These are phyloP conservation scores for Laetiporus sulphureus DNA, from an alignment of 1,284 basidiomycete genomes.

Conservation along the genomic window DNA sequence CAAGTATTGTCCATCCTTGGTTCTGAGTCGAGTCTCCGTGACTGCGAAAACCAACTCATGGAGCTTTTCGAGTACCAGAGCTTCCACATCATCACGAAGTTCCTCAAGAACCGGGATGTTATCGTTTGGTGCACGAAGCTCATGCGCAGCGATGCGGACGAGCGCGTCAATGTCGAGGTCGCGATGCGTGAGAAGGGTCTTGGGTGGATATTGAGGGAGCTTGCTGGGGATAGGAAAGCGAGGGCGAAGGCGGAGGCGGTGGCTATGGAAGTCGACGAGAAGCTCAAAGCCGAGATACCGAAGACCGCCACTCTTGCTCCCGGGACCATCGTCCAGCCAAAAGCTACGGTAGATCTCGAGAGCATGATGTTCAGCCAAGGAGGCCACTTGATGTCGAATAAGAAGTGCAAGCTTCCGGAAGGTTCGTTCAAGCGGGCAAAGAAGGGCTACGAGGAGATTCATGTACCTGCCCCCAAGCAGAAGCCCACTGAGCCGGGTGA, in stretches of 20 bases:
- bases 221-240: slow-evolving; percentile 71
- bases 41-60: slow-evolving; percentile 96
- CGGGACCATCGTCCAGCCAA: slow-evolving; percentile 84
- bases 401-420: slow-evolving; percentile 96
- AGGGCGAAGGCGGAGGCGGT: slow-evolving; percentile 48
- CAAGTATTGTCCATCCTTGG: slow-evolving; percentile 84
- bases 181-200: slow-evolving; percentile 97
- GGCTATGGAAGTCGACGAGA: slow-evolving; percentile 77
- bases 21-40: slow-evolving; percentile 86
- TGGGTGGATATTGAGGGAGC: slow-evolving; percentile 91
- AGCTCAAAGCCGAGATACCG: slow-evolving; percentile 50
- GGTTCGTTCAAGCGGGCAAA: slow-evolving; percentile 96
- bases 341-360: slow-evolving; percentile 85
- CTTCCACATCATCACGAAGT: slow-evolving; percentile 86
- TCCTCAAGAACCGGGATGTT: slow-evolving; percentile 94
- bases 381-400: slow-evolving; percentile 96
- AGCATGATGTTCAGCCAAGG: slow-evolving; percentile 95
- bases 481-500: slow-evolving; percentile 65
- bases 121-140: slow-evolving; percentile 98
- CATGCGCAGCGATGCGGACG: slow-evolving; percentile 85
- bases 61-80: slow-evolving; percentile 94
- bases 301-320: slow-evolving; percentile 88
- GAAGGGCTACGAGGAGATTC: slow-evolving; percentile 98
- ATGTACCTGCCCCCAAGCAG: slow-evolving; percentile 91
- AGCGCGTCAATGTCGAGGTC: slow-evolving; percentile 91